Conservation (phyloP, 2,329 filamentous ascomycete genomes). For the Clarireedia hainanense region DNA sequence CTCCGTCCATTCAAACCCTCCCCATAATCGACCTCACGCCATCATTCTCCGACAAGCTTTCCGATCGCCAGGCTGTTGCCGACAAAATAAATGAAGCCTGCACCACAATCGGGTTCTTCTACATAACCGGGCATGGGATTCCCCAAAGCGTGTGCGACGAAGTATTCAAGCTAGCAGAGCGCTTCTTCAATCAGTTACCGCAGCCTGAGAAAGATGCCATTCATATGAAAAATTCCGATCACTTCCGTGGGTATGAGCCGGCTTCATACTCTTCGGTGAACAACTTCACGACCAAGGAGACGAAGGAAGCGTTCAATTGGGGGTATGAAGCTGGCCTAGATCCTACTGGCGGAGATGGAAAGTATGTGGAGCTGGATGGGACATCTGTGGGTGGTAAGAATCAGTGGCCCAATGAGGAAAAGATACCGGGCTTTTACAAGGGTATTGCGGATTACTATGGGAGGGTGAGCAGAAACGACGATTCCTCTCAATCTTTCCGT, state of each 20-base stretch:
- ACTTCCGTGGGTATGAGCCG: constrained; percentile 41
- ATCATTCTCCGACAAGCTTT: constrained; percentile 23
- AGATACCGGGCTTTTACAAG: constrained; percentile 25
- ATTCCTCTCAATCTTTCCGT: not conserved
- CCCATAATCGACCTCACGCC: constrained; percentile 26
- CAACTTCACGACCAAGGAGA: constrained; percentile 36
- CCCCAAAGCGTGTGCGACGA: constrained; percentile 32
- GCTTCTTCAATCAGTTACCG: constrained; percentile 40
- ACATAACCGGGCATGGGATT: constrained; percentile 40
- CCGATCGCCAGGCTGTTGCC: constrained; percentile 21
- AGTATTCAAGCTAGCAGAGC: constrained; percentile 35
- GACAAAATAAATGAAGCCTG: constrained; percentile 25
- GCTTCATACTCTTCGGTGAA: constrained; percentile 39
- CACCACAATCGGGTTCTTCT: constrained; percentile 27
- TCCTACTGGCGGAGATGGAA: constrained; percentile 26
- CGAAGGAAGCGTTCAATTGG: constrained; percentile 36
- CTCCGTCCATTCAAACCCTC: constrained; percentile 21
- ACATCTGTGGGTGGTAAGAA: constrained; percentile 19
- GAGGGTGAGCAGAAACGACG: constrained; percentile 11
- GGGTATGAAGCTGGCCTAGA: constrained; percentile 27
- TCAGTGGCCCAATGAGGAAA: constrained; percentile 24
- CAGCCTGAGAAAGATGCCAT: constrained; percentile 36
- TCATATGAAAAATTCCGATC: constrained; percentile 33
- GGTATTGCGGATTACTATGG: constrained; percentile 26
- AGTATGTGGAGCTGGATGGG: constrained; percentile 28